Evolutionary conservation across 176 grass and related monocot species (phyloP).

Genomic region (Stipa capillata): DNA sequence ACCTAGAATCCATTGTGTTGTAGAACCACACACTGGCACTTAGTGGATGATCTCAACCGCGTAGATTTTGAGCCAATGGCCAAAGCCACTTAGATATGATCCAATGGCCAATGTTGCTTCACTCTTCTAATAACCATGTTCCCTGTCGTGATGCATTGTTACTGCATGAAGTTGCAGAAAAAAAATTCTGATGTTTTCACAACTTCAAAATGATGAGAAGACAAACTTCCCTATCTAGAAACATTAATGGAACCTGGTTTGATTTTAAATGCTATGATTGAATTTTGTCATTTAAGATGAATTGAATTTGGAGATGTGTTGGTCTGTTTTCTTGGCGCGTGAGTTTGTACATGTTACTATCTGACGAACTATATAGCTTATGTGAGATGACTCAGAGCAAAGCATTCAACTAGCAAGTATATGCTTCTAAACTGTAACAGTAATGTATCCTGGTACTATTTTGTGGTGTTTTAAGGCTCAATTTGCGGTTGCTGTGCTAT

Average conservation of each 20-base stretch:
- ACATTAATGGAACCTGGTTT: background rate
- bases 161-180: background rate
- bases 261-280: conserved; percentile 10
- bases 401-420: background rate
- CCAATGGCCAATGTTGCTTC: background rate
- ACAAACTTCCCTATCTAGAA: background rate
- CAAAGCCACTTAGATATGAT: background rate
- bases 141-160: background rate
- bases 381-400: background rate
- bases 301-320: background rate
- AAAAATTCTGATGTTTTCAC: background rate
- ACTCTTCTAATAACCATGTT: conserved; percentile 4
- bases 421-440: background rate
- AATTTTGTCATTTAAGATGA: background rate
- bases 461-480: background rate
- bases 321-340: background rate
- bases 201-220: background rate
- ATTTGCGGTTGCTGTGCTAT: background rate
- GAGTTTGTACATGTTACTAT: background rate
- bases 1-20: background rate
- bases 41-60: background rate
- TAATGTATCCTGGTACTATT: background rate
- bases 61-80: background rate
- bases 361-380: background rate
- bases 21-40: background rate